Percentiles rank a stretch among this genome's conserved stretches.
phyloP scores from a whole-genome alignment of 306 rosid genomes.

The Cajanus cajan region DNA sequence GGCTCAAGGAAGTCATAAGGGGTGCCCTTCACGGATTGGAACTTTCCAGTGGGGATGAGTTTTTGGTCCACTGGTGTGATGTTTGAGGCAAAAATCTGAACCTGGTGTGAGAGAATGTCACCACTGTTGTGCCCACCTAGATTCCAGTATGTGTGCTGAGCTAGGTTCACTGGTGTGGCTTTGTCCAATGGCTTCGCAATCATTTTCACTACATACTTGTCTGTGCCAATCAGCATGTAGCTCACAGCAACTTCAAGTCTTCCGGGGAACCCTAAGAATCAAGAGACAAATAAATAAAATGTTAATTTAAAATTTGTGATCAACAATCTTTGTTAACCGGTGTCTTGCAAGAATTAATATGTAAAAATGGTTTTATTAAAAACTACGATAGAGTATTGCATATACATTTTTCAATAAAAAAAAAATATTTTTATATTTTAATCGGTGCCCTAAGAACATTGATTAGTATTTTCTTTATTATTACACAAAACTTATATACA shows the following conservation, averaged over 20 bases:
- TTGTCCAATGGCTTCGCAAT: conserved; percentile 43
- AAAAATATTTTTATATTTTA: no score
- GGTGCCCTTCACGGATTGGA: conserved; percentile 35
- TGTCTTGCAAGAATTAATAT: no score
- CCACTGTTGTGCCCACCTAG: conserved; percentile 53
- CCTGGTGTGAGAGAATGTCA: conserved; percentile 41
- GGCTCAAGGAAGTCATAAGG: conserved; percentile 49
- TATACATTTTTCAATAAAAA: no score
- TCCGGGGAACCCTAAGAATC: conserved; percentile 52
- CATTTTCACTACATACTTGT: conserved; percentile 46
- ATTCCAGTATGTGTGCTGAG: conserved; percentile 64
- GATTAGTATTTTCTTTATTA: no score
- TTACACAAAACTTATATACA: no score
- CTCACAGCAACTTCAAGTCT: conserved; percentile 42
- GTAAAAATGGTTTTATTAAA: no score
- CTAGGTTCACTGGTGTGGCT: conserved; percentile 58
- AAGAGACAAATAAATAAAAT: background rate
- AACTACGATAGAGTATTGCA: no score
- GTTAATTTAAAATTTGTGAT: background rate
- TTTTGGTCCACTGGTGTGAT: conserved; percentile 42
- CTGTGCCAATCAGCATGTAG: conserved; percentile 34
- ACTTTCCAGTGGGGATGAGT: conserved; percentile 52
- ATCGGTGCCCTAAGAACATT: no score
- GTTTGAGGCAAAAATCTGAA: conserved; percentile 43
- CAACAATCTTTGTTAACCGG: background rate